Percentiles rank a stretch among this genome's conserved stretches.
These are phyloP conservation scores for Podosphaera xanthii DNA, from an alignment of 2,329 filamentous ascomycete species.

Conservation along the genomic window DNA sequence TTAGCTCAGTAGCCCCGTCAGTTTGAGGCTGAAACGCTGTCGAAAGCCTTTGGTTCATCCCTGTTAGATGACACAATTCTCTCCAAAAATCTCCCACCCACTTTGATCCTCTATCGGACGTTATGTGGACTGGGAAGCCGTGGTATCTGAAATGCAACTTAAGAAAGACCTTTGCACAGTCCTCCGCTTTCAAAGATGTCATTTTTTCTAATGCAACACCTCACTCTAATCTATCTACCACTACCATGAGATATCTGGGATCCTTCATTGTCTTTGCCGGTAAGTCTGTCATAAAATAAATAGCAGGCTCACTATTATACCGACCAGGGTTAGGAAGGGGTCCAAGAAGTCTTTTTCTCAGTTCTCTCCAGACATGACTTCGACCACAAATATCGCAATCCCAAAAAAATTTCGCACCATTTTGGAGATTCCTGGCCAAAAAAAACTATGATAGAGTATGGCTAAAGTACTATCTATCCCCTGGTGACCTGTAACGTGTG, in stretches of 20 bases:
- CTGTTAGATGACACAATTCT: too few species aligned
- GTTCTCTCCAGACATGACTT: background rate
- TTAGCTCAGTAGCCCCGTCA: too few species aligned
- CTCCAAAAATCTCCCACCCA: background rate
- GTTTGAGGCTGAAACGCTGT: too few species aligned
- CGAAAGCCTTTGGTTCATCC: too few species aligned
- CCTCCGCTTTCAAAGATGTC: background rate
- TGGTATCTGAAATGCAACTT: background rate
- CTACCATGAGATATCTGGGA: background rate
- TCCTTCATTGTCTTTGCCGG: background rate
- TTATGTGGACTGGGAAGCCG: background rate
- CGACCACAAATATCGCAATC: background rate
- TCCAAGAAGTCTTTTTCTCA: background rate
- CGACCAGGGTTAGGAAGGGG: background rate
- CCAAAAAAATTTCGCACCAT: background rate
- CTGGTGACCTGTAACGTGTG: background rate
- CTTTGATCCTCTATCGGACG: background rate
- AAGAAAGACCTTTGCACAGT: background rate
- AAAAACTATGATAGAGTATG: background rate
- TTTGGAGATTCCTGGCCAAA: background rate
- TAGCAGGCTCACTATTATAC: background rate
- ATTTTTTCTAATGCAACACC: background rate
- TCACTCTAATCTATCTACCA: background rate
- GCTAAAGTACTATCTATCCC: background rate
- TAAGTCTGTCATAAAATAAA: background rate